phyloP scores from a whole-genome alignment of 2,329 filamentous ascomycete species.

The Pseudocercospora pini-densiflorae region DNA sequence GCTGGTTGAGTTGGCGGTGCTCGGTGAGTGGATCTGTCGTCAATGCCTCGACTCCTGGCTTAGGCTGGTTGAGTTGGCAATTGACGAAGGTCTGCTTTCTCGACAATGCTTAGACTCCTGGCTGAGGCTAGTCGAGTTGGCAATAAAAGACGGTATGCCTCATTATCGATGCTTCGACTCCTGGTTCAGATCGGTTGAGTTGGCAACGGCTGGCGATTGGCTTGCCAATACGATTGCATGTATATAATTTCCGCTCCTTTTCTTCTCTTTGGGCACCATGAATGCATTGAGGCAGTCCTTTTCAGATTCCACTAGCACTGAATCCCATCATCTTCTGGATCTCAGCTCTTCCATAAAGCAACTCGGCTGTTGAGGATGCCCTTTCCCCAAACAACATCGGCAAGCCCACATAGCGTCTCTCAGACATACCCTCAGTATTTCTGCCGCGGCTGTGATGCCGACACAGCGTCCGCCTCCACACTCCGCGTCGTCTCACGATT shows the following conservation, averaged over 20 bases:
- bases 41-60: too few relatives aligned
- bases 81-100: too few relatives aligned
- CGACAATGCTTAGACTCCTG: too few relatives aligned
- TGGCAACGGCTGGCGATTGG: neutral
- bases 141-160: neutral
- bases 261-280: neutral
- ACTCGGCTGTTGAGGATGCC: neutral
- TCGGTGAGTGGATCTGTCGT: too few relatives aligned
- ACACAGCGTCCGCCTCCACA: neutral
- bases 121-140: neutral
- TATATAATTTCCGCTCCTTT: neutral
- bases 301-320: neutral
- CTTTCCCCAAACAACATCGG: too few relatives aligned
- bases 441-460: neutral
- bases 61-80: too few relatives aligned
- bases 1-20: neutral
- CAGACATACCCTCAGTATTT: neutral
- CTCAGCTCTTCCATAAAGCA: neutral
- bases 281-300: neutral
- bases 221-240: neutral
- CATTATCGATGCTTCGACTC: neutral
- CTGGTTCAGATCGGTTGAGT: neutral
- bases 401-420: too few relatives aligned
- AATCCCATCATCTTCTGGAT: neutral
- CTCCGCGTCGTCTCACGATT: neutral